Percentiles rank a stretch among this genome's conserved stretches.
Conservation (phyloP, 2,329 filamentous ascomycete genomes). For the Arthrinium phaeospermum region DNA sequence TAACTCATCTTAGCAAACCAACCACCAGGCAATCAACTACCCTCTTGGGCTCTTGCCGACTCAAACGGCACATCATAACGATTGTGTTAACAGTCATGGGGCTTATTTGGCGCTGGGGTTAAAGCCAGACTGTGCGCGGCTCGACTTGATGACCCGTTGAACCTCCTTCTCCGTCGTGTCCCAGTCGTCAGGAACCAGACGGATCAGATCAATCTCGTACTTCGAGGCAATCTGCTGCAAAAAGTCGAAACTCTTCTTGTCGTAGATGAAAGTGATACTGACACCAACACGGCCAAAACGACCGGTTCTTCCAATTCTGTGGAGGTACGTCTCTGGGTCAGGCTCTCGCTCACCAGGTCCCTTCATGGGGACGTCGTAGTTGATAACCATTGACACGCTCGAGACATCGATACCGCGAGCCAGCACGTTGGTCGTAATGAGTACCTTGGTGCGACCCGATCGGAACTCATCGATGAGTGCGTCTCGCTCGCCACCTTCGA, state of each 20-base stretch:
- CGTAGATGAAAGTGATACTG: conserved; percentile 92
- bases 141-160: conserved; percentile 79
- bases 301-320: conserved; percentile 95
- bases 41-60: not conserved
- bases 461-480: conserved; percentile 86
- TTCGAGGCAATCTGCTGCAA: conserved; percentile 80
- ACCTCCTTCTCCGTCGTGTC: conserved; percentile 85
- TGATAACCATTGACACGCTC: conserved; percentile 96
- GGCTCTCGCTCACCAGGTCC: conserved; percentile 79
- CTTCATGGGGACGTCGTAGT: conserved; percentile 87
- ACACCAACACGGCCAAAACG: conserved; percentile 97
- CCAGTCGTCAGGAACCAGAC: conserved; percentile 87
- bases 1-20: not conserved
- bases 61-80: not conserved
- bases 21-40: not conserved
- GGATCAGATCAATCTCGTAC: conserved; percentile 81
- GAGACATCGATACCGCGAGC: conserved; percentile 93
- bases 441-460: conserved; percentile 85
- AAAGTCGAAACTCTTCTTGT: conserved; percentile 79
- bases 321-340: conserved; percentile 94
- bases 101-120: conserved; percentile 43
- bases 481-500: conserved; percentile 85
- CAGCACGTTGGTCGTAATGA: conserved; percentile 97
- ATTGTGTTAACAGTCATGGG: not conserved
- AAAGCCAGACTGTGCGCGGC: conserved; percentile 61